Conservation (phyloP, 2,329 filamentous ascomycete genomes). For the Verticillium nonalfalfae region DNA sequence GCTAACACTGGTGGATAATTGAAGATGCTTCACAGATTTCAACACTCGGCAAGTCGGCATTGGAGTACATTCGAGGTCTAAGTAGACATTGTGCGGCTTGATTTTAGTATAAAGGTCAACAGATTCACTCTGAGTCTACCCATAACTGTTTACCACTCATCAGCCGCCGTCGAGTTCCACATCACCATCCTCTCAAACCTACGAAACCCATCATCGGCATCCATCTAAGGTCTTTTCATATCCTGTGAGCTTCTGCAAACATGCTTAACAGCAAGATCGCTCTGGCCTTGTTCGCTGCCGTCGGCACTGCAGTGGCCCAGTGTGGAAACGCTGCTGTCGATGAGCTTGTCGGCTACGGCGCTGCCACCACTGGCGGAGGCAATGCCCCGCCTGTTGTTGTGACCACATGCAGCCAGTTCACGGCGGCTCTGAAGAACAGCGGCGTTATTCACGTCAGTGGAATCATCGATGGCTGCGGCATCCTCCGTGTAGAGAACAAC, state of each 20-base stretch:
- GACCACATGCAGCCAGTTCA: background rate
- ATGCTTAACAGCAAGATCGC: background rate
- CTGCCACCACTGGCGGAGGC: background rate
- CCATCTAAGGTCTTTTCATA: too few relatives aligned
- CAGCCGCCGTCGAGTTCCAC: background rate
- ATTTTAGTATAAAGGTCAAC: background rate
- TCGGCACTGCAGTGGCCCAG: background rate
- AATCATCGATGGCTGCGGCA: slow-evolving; percentile 26
- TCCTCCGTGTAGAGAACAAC: slow-evolving; percentile 36
- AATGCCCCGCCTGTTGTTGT: background rate
- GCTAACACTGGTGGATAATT: background rate
- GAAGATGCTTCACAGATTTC: background rate
- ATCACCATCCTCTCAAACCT: background rate
- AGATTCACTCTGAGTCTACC: too few relatives aligned
- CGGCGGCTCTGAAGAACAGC: background rate
- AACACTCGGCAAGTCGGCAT: background rate
- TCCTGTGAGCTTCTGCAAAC: background rate
- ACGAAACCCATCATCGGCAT: background rate
- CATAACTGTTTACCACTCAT: too few relatives aligned
- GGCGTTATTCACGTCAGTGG: slow-evolving; percentile 34
- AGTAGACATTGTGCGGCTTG: background rate
- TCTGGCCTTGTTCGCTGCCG: background rate
- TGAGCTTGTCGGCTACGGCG: background rate
- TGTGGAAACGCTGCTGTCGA: background rate
- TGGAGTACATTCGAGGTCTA: background rate